Conservation (phyloP, 352 stramenopile genomes). For the Phytophthora tubulina region DNA sequence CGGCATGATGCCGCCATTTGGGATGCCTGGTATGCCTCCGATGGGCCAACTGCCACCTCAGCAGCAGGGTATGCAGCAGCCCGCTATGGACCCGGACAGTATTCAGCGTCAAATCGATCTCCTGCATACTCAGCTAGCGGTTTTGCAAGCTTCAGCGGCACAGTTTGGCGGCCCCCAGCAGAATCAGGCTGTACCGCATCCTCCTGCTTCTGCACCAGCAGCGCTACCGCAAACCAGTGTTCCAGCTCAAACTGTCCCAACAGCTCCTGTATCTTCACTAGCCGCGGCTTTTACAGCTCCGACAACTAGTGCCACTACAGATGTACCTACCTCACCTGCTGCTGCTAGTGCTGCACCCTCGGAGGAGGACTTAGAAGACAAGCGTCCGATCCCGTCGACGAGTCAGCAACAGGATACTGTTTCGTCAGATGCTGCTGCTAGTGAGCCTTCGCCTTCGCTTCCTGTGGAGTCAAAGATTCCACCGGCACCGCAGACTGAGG, state of each 20-base stretch:
- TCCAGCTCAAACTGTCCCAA: slow-evolving; percentile 15
- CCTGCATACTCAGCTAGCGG: slow-evolving; percentile 57
- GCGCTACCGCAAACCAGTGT: slow-evolving; percentile 8
- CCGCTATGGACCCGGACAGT: slow-evolving; percentile 51
- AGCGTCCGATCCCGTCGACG: slow-evolving; percentile 34
- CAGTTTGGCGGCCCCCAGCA: slow-evolving; percentile 33
- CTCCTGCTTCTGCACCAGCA: slow-evolving; percentile 18
- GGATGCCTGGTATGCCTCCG: slow-evolving; percentile 49
- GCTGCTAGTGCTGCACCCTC: background rate
- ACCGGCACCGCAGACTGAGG: slow-evolving; percentile 49
- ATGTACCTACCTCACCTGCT: slow-evolving; percentile 16
- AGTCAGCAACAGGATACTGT: slow-evolving; percentile 17
- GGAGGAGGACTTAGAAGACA: slow-evolving; percentile 54
- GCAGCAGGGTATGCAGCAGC: slow-evolving; percentile 36
- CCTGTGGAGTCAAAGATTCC: slow-evolving; percentile 52
- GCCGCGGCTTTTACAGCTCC: slow-evolving; percentile 5
- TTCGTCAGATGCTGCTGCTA: slow-evolving; percentile 6
- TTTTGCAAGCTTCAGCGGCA: slow-evolving; percentile 52
- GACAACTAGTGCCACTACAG: slow-evolving; percentile 5
- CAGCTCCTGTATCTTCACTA: slow-evolving; percentile 20
- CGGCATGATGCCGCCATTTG: slow-evolving; percentile 65
- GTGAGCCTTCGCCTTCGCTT: slow-evolving; percentile 25
- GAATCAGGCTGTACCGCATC: slow-evolving; percentile 14
- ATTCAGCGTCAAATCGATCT: slow-evolving; percentile 68
- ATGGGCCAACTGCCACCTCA: slow-evolving; percentile 32